phyloP scores from a whole-genome alignment of 139 green algal genomes.

The Chlorella vulgaris region DNA sequence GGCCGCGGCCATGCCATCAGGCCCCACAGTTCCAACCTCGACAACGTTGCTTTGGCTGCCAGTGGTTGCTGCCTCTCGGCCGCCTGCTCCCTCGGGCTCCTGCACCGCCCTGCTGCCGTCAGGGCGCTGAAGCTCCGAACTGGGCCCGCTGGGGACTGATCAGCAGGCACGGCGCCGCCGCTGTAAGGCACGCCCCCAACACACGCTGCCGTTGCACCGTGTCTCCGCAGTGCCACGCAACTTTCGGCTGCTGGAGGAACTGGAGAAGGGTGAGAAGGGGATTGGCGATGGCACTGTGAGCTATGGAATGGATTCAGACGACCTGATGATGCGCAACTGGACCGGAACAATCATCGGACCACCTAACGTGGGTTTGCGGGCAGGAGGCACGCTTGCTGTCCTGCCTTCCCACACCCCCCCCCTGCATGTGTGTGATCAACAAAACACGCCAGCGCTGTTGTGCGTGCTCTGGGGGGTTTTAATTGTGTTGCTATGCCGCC shows the following conservation, averaged over 20 bases:
- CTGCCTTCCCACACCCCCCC: background rate
- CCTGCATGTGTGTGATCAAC: background rate
- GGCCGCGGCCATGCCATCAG: no score
- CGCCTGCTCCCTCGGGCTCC: no score
- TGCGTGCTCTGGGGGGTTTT: background rate
- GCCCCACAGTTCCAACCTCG: background rate
- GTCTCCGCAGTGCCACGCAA: constrained; percentile 85
- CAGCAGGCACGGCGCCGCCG: no score
- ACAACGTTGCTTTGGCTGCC: no score
- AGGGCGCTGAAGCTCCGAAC: no score
- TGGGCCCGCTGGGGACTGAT: no score
- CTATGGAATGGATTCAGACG: constrained; percentile 93
- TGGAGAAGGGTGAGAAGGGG: constrained; percentile 95
- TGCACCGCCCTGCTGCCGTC: no score
- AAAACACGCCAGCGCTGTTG: background rate
- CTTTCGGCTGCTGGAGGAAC: constrained; percentile 96
- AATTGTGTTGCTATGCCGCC: background rate
- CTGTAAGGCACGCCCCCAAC: no score
- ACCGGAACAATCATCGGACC: constrained; percentile 98
- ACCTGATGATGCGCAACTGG: constrained; percentile 94
- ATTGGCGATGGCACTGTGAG: constrained; percentile 95
- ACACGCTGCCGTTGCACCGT: no score
- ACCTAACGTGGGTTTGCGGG: constrained; percentile 57
- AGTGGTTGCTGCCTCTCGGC: no score
- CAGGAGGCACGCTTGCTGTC: no score